A percentile compares a stretch with the other conserved stretches of the same genome.
Conservation (phyloP, 305 asterid genomes). For the Fraxinus velutina region DNA sequence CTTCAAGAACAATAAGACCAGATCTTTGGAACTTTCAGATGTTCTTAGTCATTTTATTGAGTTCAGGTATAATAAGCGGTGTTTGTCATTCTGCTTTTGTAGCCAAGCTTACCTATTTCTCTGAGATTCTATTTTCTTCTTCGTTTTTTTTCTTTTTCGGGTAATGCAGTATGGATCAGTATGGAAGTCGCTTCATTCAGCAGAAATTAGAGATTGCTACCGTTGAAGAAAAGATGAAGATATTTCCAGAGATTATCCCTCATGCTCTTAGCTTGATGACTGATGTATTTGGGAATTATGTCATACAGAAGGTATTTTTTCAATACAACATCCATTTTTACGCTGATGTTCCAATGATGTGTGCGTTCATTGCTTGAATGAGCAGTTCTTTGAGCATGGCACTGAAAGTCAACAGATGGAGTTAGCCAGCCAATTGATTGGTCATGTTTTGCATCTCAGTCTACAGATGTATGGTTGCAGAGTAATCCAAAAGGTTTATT, state of each 20-base stretch:
- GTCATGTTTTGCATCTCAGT: constrained; percentile 79
- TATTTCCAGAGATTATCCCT: constrained; percentile 60
- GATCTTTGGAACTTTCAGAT: constrained; percentile 59
- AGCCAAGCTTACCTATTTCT: constrained; percentile 4
- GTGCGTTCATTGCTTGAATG: constrained; percentile 17
- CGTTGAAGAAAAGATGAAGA: constrained; percentile 60
- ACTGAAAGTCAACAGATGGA: constrained; percentile 67
- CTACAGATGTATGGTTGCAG: constrained; percentile 95
- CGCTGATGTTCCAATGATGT: constrained; percentile 6
- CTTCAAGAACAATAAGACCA: constrained; percentile 58
- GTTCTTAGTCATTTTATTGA: constrained; percentile 57
- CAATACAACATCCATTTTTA: not conserved
- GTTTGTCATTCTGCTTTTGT: constrained; percentile 17
- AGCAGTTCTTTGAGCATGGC: constrained; percentile 84
- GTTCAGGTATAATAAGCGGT: constrained; percentile 46
- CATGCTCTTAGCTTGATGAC: constrained; percentile 64
- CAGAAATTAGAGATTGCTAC: constrained; percentile 84
- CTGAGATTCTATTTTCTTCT: not conserved
- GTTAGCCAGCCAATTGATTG: constrained; percentile 60
- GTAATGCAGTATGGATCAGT: constrained; percentile 71
- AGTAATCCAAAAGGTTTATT: constrained; percentile 83
- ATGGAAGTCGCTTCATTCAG: constrained; percentile 89
- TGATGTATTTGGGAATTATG: constrained; percentile 86
- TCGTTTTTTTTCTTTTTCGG: not conserved
- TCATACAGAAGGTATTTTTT: constrained; percentile 69